A percentile compares a stretch with the other conserved stretches of the same genome.
Conservation (phyloP, 1,139 yeast species). For the Meyerozyma sp. region DNA sequence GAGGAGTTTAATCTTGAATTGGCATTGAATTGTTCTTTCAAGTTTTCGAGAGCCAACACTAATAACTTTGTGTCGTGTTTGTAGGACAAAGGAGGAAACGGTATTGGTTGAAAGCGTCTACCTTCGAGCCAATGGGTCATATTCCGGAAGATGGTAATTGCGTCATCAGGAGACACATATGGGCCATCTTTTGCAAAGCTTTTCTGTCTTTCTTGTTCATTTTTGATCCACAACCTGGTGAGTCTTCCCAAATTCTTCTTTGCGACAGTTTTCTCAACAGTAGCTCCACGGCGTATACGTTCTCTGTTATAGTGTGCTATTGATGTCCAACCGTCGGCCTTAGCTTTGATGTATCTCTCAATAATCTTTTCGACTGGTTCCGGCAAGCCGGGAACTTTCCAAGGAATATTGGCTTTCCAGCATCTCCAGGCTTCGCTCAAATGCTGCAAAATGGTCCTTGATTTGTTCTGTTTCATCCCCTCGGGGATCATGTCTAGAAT, state of each 20-base stretch:
- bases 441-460: slow-evolving; percentile 87
- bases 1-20: slow-evolving; percentile 78
- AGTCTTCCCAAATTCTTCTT: slow-evolving; percentile 88
- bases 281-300: slow-evolving; percentile 78
- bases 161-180: slow-evolving; percentile 78
- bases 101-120: slow-evolving; percentile 79
- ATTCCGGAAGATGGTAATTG: slow-evolving; percentile 77
- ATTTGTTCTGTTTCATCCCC: slow-evolving; percentile 81
- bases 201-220: slow-evolving; percentile 86
- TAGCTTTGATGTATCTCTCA: slow-evolving; percentile 84
- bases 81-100: slow-evolving; percentile 89
- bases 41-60: slow-evolving; percentile 81
- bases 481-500: slow-evolving; percentile 96
- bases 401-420: slow-evolving; percentile 97
- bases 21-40: slow-evolving; percentile 81
- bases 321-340: slow-evolving; percentile 96
- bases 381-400: slow-evolving; percentile 98
- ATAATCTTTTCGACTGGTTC: slow-evolving; percentile 83
- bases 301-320: slow-evolving; percentile 92
- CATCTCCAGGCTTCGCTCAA: slow-evolving; percentile 98
- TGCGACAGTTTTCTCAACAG: slow-evolving; percentile 91
- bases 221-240: slow-evolving; percentile 87
- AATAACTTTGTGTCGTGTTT: slow-evolving; percentile 90
- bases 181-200: slow-evolving; percentile 85
- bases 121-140: slow-evolving; percentile 94